A percentile compares a stretch with the other conserved stretches of the same genome.
These are phyloP conservation scores for Agapanthus africanus DNA, from an alignment of 106 monocot genomes.

Conservation along the genomic window DNA sequence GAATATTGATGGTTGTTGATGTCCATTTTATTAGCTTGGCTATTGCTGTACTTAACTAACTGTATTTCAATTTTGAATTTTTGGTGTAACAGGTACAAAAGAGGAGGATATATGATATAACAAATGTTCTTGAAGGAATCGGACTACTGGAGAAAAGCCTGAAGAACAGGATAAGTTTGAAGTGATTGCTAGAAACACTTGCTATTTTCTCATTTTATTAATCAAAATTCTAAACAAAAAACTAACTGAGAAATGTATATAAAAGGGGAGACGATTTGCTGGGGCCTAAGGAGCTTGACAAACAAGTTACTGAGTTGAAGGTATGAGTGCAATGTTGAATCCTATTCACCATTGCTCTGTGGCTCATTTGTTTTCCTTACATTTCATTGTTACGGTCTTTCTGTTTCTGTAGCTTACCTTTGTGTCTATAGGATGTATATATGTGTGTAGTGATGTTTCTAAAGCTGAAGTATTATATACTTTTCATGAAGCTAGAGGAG, in stretches of 20 bases:
- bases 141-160: slow-evolving; percentile 80
- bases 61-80: background rate
- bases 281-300: slow-evolving; percentile 54
- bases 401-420: background rate
- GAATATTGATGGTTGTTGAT: background rate
- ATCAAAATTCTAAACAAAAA: slow-evolving; percentile 1
- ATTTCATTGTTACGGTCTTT: background rate
- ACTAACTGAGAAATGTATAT: slow-evolving; percentile 12
- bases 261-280: slow-evolving; percentile 62
- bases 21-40: background rate
- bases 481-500: background rate
- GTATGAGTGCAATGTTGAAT: slow-evolving; percentile 21
- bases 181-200: slow-evolving; percentile 33
- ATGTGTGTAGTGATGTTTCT: background rate
- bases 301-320: slow-evolving; percentile 42
- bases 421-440: background rate
- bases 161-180: slow-evolving; percentile 89
- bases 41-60: background rate
- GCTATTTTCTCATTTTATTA: slow-evolving; percentile 2
- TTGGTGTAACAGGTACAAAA: slow-evolving; percentile 73
- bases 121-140: slow-evolving; percentile 98
- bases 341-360: background rate
- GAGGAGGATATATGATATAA: slow-evolving; percentile 98
- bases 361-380: background rate
- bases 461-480: too few relatives aligned